These are phyloP conservation scores for Monilinia fructigena DNA, from an alignment of 2,329 filamentous ascomycete genomes.

Conservation along the genomic window DNA sequence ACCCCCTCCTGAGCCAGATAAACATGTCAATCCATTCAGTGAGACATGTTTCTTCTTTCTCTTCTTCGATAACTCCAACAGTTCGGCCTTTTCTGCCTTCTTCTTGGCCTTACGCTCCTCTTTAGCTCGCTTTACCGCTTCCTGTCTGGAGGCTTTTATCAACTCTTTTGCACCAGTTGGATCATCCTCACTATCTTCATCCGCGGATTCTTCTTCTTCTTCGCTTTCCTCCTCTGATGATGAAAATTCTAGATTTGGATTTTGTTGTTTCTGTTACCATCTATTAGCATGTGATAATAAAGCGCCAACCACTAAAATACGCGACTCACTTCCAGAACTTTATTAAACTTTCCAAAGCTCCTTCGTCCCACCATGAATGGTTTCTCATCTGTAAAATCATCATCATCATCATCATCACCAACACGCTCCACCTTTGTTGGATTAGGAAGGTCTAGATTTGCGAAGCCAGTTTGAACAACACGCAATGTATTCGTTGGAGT, in stretches of 20 bases:
- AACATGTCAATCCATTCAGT: conserved; percentile 59
- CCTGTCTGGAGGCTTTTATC: conserved; percentile 47
- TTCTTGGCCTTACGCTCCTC: conserved; percentile 48
- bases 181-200: conserved; percentile 36
- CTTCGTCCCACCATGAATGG: conserved; percentile 44
- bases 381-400: conserved; percentile 36
- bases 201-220: conserved; percentile 28
- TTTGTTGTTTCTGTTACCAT: conserved; percentile 42
- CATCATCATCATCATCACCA: conserved; percentile 34
- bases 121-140: conserved; percentile 45
- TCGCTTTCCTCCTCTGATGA: conserved; percentile 40
- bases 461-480: conserved; percentile 62
- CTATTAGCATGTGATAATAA: conserved; percentile 23
- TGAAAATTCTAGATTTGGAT: conserved; percentile 39
- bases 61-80: conserved; percentile 54
- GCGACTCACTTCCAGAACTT: conserved; percentile 40
- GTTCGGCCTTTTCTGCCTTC: conserved; percentile 49
- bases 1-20: conserved; percentile 50
- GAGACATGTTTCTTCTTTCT: conserved; percentile 66
- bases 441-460: conserved; percentile 46
- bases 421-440: conserved; percentile 25
- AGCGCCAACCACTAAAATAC: background rate
- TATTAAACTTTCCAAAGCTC: conserved; percentile 52
- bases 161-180: conserved; percentile 47
- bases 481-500: conserved; percentile 44